Conservation (phyloP, 257 asterid genomes). For the Voacanga thouarsii region DNA sequence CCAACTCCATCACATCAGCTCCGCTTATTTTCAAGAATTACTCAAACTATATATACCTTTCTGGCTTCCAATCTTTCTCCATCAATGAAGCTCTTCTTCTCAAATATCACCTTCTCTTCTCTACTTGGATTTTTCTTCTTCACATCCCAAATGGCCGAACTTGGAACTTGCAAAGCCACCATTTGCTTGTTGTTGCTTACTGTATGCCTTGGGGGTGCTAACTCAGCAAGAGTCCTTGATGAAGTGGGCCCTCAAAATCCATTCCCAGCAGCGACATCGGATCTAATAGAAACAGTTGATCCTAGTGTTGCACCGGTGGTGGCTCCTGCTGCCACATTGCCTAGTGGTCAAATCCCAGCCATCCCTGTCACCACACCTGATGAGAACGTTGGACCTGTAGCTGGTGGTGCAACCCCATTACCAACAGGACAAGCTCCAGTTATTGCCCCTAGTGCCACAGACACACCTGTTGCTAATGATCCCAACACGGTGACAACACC, state of each 20-base stretch:
- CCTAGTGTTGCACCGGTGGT: constrained; percentile 34
- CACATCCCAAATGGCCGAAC: constrained; percentile 41
- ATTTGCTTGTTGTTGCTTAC: constrained; percentile 44
- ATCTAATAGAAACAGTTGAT: constrained; percentile 20
- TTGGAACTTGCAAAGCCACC: constrained; percentile 21
- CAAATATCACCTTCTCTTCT: constrained; percentile 6
- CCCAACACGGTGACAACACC: constrained; percentile 18
- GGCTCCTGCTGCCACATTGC: constrained; percentile 28
- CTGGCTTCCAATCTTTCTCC: constrained; percentile 21
- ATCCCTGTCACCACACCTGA: constrained; percentile 7
- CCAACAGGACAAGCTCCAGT: constrained; percentile 30
- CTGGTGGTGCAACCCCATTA: constrained; percentile 9
- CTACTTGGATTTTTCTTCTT: neutral
- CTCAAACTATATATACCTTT: constrained; percentile 34
- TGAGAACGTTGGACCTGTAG: constrained; percentile 11
- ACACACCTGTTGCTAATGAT: constrained; percentile 19
- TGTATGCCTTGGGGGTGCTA: constrained; percentile 27
- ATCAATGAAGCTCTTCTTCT: constrained; percentile 22
- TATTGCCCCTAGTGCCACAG: constrained; percentile 23
- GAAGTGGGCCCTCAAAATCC: constrained; percentile 36
- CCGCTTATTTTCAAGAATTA: constrained; percentile 31
- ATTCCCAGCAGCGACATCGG: constrained; percentile 23
- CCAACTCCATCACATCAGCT: constrained; percentile 52
- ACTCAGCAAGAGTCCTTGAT: constrained; percentile 46
- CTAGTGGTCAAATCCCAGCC: constrained; percentile 43